phyloP scores from a whole-genome alignment of 2,329 filamentous ascomycete species.

The Diaporthe amygdali region DNA sequence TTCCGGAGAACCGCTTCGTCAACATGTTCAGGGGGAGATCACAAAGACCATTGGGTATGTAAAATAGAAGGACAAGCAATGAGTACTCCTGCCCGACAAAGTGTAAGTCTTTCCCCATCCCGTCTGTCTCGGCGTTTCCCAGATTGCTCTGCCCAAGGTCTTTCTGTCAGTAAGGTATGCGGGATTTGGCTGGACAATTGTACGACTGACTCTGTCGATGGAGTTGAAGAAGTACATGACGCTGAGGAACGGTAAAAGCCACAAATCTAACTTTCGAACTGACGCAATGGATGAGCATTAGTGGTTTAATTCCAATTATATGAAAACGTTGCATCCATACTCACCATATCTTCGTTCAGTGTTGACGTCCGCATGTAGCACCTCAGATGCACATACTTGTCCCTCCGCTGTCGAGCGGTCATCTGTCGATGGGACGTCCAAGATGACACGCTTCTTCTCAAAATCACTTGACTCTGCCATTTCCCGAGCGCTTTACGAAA shows the following conservation, averaged over 20 bases:
- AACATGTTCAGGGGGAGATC: conserved; percentile 55
- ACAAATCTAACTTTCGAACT: conserved; percentile 45
- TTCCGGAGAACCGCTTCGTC: conserved; percentile 48
- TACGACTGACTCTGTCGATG: conserved; percentile 16
- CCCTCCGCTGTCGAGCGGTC: neutral
- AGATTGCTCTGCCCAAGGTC: conserved; percentile 42
- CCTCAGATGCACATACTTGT: neutral
- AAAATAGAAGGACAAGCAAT: conserved; percentile 53
- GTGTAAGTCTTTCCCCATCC: conserved; percentile 39
- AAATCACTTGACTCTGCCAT: neutral
- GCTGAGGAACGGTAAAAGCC: conserved; percentile 47
- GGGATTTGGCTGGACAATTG: conserved; percentile 33
- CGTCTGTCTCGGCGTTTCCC: conserved; percentile 56
- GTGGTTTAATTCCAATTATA: neutral
- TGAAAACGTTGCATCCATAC: neutral
- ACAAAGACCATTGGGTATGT: conserved; percentile 54
- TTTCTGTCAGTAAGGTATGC: conserved; percentile 35
- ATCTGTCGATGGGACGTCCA: neutral
- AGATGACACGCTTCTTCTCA: neutral
- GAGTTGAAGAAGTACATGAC: conserved; percentile 38
- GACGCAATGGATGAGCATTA: neutral
- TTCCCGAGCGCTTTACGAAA: neutral
- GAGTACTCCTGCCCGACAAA: conserved; percentile 49
- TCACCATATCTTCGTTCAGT: conserved; percentile 10
- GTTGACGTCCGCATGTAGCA: neutral